phyloP scores from a whole-genome alignment of 495 filamentous ascomycete species.

The Pyrenula aspistea region DNA sequence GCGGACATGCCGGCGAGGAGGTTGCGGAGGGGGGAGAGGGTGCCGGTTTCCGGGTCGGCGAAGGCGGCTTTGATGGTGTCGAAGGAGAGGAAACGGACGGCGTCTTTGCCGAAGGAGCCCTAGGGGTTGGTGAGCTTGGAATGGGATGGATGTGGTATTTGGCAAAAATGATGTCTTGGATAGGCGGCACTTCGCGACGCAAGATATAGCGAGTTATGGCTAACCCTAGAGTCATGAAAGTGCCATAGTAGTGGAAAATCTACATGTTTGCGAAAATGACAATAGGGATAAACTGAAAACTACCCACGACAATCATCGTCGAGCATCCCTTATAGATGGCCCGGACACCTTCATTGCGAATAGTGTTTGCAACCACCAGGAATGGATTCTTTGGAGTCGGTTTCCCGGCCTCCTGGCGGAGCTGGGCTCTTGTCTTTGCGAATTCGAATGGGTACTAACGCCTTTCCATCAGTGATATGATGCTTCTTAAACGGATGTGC shows the following conservation, averaged over 20 bases:
- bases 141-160: not conserved
- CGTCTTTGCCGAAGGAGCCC: slow-evolving; percentile 54
- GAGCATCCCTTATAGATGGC: slow-evolving; percentile 55
- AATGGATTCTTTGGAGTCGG: slow-evolving; percentile 38
- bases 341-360: slow-evolving; percentile 38
- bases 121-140: slow-evolving; percentile 1
- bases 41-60: slow-evolving; percentile 39
- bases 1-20: slow-evolving; percentile 50
- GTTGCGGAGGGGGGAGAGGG: slow-evolving; percentile 39
- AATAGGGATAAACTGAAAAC: too few relatives aligned
- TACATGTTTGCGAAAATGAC: too few relatives aligned
- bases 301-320: slow-evolving; percentile 42
- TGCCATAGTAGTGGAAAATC: too few relatives aligned
- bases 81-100: slow-evolving; percentile 52
- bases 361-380: slow-evolving; percentile 32
- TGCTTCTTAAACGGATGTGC: not conserved
- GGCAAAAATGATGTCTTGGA: not conserved
- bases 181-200: not conserved
- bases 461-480: not conserved
- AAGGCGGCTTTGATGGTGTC: slow-evolving; percentile 52
- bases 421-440: slow-evolving; percentile 53
- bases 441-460: slow-evolving; percentile 54
- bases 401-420: slow-evolving; percentile 31
- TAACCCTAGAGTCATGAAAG: too few relatives aligned
- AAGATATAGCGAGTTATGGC: too few relatives aligned